Conservation (phyloP, 2,329 filamentous ascomycete genomes). For the Botrytis aclada region DNA sequence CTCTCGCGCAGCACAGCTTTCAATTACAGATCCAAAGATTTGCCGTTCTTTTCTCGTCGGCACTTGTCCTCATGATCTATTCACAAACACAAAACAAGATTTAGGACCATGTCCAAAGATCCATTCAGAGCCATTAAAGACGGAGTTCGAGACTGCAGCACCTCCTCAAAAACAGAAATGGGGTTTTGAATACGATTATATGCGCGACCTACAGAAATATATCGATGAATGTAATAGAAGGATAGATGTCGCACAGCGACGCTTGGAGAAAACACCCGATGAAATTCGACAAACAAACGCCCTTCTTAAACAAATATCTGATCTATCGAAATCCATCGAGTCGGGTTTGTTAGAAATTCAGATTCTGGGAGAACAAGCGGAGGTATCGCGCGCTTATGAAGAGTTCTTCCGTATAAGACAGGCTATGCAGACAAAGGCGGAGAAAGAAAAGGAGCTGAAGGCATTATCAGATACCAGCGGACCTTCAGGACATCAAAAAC, state of each 20-base stretch:
- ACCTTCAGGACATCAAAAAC: slow-evolving; percentile 91
- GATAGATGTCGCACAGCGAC: slow-evolving; percentile 84
- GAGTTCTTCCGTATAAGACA: slow-evolving; percentile 85
- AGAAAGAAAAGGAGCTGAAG: slow-evolving; percentile 85
- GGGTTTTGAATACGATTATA: slow-evolving; percentile 95
- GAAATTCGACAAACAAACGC: slow-evolving; percentile 95
- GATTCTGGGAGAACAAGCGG: slow-evolving; percentile 76
- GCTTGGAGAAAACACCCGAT: slow-evolving; percentile 95
- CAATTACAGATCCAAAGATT: slow-evolving; percentile 87
- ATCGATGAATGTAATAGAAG: slow-evolving; percentile 94
- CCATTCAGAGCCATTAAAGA: slow-evolving; percentile 83
- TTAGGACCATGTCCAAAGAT: slow-evolving; percentile 84
- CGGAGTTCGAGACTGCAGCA: slow-evolving; percentile 77
- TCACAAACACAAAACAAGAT: slow-evolving; percentile 99
- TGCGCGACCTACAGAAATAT: slow-evolving; percentile 93
- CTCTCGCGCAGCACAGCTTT: slow-evolving; percentile 75
- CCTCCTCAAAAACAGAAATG: slow-evolving; percentile 62
- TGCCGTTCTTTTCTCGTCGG: slow-evolving; percentile 93
- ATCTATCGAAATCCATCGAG: slow-evolving; percentile 74
- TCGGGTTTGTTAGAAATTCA: slow-evolving; percentile 82
- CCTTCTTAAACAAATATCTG: slow-evolving; percentile 80
- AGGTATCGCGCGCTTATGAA: slow-evolving; percentile 77
- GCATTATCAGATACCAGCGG: slow-evolving; percentile 87
- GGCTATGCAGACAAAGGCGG: slow-evolving; percentile 75
- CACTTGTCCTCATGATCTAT: slow-evolving; percentile 96